Evolutionary conservation across 305 asterid species (phyloP), one percentile per base, ranked within the genome.

Genomic region (Fraxinus dipetala): DNA sequence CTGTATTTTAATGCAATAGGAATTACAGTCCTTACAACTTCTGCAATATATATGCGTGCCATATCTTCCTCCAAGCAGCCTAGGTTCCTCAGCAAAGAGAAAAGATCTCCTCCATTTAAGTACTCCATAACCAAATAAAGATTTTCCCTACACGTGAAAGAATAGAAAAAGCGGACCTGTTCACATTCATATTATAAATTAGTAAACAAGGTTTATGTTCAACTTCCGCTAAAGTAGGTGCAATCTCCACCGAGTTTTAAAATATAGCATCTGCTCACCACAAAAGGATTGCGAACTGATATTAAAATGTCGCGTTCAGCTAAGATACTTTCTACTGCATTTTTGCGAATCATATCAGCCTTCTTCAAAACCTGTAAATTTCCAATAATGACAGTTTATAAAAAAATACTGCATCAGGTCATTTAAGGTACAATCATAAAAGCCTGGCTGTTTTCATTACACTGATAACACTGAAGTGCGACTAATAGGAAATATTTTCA

Each of bases 131-230:
- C 99, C 89, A 96, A 88, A 86, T 96, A 96, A 82, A 96, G 98
- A 90, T 96, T 96, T 84, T 96, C 99, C 95, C 98, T 91, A 91
- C 99, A 96, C 63, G 99, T 96, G 94, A 96, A 96, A 87, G 99
- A 96, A 93, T 96, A 96, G 94, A 94, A 96, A 93, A 96, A 96
- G 28, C 98, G 95, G 87, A 96, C 99, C 99, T 96, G 99, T 92
- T 91, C 93, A 91, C 88, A 77, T 74, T 89, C 83, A 89, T 88
- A 89, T 81, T 67, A 81, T 83, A 81, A 79, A 86, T 94, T 87
- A 92, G 94, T 87, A 82, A 82, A 78, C 69, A 78, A 84, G 81
- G 69, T 76, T 79, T 73, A 4, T 40, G 72, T 69, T 85, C 65
- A 24, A 59, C 79, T 77, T 65, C 79, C 76, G 63, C 54, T 65